Evolutionary conservation across 352 stramenopile species (phyloP), one percentile per base, ranked within the genome.

Genomic region (Phytophthora sojae): DNA sequence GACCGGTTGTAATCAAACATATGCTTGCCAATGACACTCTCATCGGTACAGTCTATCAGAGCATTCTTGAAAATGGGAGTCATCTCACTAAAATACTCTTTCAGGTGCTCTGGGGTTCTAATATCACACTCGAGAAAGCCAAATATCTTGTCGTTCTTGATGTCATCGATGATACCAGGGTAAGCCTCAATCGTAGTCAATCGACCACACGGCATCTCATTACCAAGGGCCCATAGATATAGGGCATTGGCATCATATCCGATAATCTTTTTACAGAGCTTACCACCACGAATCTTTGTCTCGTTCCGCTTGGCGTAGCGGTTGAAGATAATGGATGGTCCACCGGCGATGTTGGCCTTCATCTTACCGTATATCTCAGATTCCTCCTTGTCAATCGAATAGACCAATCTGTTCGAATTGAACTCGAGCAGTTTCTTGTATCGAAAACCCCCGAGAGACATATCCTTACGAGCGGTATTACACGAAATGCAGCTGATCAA

Each of bases 171-270:
- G 5, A 61, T 61, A 9, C 35, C 55, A 2, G 26, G 8, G 25
- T 61, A 61, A 4, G 35, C 35, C 8, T 61, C 35, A 15, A 61
- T 23, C 0, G 55, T 61, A 37, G 35, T 70, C 2, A 79, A 42
- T 2, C 35, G 19, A 21, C 71, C 71, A 47, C 77, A 85, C 7
- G 74, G 77, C 71, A 85, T 82, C 1, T 75, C 60, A 42, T 42
- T 42, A 42, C 9, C 35, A 3, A 42, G 35, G 1, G 35, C 35
- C 35, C 35, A 42, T 1, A 56, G 64, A 63, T 42, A 52, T 4
- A 47, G 51, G 25, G 9, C 21, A 17, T 80, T 66, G 11, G 62
- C 69, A 42, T 65, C 69, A 17, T 64, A 62, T 2, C 69, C 65
- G 35, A 64, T 64, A 9, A 56, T 11, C 35, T 64, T 64, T 3